Percentiles rank a stretch among this genome's conserved stretches.
These are phyloP conservation scores for Daphne laureola DNA, from an alignment of 441 rosid species.

Conservation along the genomic window DNA sequence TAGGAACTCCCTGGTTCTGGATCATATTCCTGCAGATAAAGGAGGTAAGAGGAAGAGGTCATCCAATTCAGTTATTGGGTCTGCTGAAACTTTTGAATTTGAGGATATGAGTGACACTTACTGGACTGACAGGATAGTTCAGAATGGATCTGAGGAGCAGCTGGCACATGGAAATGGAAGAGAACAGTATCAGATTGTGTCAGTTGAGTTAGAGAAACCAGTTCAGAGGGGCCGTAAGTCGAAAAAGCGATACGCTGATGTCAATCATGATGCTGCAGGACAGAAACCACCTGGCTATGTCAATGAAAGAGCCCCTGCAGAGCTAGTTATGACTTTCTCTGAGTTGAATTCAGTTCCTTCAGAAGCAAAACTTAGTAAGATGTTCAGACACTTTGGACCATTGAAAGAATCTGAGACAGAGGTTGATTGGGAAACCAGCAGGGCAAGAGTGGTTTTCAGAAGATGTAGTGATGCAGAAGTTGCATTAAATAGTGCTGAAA, in stretches of 20 bases:
- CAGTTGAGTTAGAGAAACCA: slow-evolving; percentile 44
- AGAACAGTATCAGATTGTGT: slow-evolving; percentile 40
- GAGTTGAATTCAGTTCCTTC: slow-evolving; percentile 69
- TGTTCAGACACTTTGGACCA: slow-evolving; percentile 85
- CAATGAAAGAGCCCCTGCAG: slow-evolving; percentile 81
- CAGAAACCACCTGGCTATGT: slow-evolving; percentile 44
- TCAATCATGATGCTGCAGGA: slow-evolving; percentile 22
- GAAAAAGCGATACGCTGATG: slow-evolving; percentile 54
- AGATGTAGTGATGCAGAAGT: slow-evolving; percentile 71
- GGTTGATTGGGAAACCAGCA: slow-evolving; percentile 60
- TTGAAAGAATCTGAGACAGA: slow-evolving; percentile 72
- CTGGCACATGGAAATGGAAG: slow-evolving; percentile 36
- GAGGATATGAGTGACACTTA: slow-evolving; percentile 92
- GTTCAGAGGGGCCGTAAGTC: slow-evolving; percentile 42
- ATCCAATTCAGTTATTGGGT: slow-evolving; percentile 26
- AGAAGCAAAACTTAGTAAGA: slow-evolving; percentile 66
- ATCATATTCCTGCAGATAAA: slow-evolving; percentile 31
- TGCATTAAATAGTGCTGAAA: slow-evolving; percentile 74
- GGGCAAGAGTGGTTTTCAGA: slow-evolving; percentile 89
- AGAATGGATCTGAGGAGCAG: slow-evolving; percentile 83
- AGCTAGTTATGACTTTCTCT: slow-evolving; percentile 75
- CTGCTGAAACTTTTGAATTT: slow-evolving; percentile 74
- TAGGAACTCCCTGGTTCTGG: slow-evolving; percentile 47
- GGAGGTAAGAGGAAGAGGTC: slow-evolving; percentile 37
- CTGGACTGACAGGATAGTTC: slow-evolving; percentile 89